Conservation (phyloP, 2,329 filamentous ascomycete species). For the Gaeumannomyces tritici region DNA sequence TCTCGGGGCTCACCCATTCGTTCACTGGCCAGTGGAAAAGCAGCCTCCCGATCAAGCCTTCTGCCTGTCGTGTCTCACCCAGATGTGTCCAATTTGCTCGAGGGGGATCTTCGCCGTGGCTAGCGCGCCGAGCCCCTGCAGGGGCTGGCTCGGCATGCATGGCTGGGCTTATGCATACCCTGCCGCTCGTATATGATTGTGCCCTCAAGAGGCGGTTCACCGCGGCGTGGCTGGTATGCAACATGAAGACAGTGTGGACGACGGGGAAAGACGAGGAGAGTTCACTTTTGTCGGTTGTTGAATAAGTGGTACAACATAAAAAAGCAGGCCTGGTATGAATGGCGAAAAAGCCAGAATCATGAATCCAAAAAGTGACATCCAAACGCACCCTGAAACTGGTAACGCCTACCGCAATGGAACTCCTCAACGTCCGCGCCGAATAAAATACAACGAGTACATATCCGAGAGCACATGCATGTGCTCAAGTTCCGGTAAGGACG, state of each 20-base stretch:
- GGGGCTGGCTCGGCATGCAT: not conserved
- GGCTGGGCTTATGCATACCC: no score
- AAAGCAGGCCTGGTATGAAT: not conserved
- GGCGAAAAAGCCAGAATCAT: not conserved
- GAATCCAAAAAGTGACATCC: not conserved
- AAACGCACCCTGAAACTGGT: not conserved
- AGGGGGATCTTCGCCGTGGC: not conserved
- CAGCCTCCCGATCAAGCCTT: not conserved
- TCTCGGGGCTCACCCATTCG: not conserved
- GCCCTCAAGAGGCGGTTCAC: not conserved
- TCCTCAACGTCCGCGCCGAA: not conserved
- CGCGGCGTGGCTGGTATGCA: no score
- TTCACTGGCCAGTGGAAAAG: not conserved
- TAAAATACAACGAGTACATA: not conserved
- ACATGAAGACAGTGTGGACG: not conserved
- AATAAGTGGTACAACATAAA: not conserved
- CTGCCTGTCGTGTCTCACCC: not conserved
- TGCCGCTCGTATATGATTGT: not conserved
- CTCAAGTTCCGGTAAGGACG: not conserved
- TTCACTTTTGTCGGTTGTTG: not conserved
- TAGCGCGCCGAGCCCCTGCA: not conserved
- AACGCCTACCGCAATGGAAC: not conserved
- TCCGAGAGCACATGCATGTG: not conserved
- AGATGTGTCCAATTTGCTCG: no score
- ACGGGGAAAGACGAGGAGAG: not conserved